phyloP scores from a whole-genome alignment of 306 rosid species.

The Heteromeles arbutifolia region DNA sequence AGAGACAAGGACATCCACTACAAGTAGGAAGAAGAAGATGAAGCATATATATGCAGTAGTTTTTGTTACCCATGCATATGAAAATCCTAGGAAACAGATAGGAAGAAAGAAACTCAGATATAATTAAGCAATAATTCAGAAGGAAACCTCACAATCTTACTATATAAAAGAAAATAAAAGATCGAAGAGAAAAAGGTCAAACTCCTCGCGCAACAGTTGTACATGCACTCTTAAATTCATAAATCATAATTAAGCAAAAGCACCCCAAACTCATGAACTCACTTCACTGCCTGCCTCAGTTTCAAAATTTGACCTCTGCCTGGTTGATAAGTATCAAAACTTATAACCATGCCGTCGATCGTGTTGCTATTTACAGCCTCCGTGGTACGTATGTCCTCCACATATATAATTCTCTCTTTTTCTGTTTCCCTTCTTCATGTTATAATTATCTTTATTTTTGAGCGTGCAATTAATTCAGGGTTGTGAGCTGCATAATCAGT shows the following conservation, averaged over 20 bases:
- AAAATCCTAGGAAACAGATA: neutral
- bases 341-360: neutral
- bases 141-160: neutral
- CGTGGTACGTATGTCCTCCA: neutral
- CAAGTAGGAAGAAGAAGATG: neutral
- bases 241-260: neutral
- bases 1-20: neutral
- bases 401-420: neutral
- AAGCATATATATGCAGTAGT: neutral
- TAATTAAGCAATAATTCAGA: too few species aligned
- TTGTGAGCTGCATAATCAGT: neutral
- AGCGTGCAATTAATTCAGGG: neutral
- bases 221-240: neutral
- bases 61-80: neutral
- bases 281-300: neutral
- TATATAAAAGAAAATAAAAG: neutral
- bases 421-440: neutral
- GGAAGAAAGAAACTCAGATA: neutral
- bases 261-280: neutral
- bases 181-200: neutral
- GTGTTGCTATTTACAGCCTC: neutral
- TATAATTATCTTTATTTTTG: neutral
- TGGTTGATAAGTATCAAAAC: neutral
- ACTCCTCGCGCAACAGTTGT: neutral
- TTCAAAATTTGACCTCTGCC: neutral